Conservation (phyloP, 176 grass and related monocot species). For the Juncus effusus region DNA sequence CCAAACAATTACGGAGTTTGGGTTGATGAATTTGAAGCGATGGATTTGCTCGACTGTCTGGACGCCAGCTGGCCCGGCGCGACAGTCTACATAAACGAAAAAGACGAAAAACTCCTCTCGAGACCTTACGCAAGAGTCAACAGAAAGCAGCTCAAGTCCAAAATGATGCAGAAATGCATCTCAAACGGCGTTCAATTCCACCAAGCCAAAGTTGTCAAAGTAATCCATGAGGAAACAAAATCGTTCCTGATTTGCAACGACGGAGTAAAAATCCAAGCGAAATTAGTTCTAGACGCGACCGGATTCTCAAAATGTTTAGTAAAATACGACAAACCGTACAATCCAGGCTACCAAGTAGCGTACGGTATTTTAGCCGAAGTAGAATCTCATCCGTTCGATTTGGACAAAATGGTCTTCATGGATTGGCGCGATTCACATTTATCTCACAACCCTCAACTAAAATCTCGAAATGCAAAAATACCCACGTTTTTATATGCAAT, state of each 20-base stretch:
- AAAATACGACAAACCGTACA: constrained; percentile 82
- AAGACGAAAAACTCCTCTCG: constrained; percentile 43
- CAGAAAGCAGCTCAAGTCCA: constrained; percentile 81
- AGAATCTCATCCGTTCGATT: constrained; percentile 84
- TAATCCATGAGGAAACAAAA: constrained; percentile 52
- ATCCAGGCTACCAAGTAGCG: constrained; percentile 91
- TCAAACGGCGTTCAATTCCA: constrained; percentile 65
- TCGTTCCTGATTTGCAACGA: constrained; percentile 82
- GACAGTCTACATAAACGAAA: constrained; percentile 53
- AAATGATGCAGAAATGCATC: constrained; percentile 82
- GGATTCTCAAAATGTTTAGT: constrained; percentile 89
- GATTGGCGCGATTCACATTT: constrained; percentile 98
- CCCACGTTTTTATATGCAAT: constrained; percentile 97
- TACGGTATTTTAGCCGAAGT: constrained; percentile 94
- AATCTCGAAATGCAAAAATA: constrained; percentile 50
- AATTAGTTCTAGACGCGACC: constrained; percentile 81
- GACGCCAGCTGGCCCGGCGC: constrained; percentile 68
- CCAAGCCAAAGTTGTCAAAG: constrained; percentile 72
- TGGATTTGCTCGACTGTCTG: constrained; percentile 84
- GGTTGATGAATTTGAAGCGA: constrained; percentile 93
- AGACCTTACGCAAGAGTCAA: constrained; percentile 74
- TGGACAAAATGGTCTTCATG: constrained; percentile 99
- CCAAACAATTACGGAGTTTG: constrained; percentile 98
- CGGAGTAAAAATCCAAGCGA: constrained; percentile 59
- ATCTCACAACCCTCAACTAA: constrained; percentile 37